Evolutionary conservation across 2,329 filamentous ascomycete species (phyloP).

Genomic region (Colletotrichum australisinense): DNA sequence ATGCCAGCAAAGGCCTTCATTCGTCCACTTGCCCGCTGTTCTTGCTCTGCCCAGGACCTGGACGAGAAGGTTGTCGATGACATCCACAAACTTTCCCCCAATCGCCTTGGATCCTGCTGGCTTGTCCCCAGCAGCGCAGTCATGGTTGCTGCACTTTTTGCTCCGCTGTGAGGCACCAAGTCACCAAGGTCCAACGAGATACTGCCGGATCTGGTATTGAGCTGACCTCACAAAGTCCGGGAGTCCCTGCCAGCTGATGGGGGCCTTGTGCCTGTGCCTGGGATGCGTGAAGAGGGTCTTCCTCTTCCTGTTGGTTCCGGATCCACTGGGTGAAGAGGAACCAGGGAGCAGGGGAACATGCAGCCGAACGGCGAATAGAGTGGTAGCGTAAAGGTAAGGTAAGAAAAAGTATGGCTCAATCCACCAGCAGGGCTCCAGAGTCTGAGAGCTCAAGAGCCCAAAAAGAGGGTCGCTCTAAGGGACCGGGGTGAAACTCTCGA

Average conservation of each 20-base stretch:
- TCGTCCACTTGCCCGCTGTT: not conserved
- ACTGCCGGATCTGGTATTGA: constrained; percentile 28
- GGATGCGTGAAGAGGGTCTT: not conserved
- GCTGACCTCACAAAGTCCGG: constrained; percentile 16
- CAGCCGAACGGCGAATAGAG: constrained; percentile 5
- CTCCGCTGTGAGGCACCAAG: constrained; percentile 7
- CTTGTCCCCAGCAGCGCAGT: constrained; percentile 1
- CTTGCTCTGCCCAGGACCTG: not conserved
- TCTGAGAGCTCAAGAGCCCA: not conserved
- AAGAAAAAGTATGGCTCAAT: constrained; percentile 13
- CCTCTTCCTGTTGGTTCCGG: constrained; percentile 12
- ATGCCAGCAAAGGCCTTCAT: not conserved
- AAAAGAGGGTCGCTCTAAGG: not conserved
- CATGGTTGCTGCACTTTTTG: not conserved
- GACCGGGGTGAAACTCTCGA: constrained; percentile 6
- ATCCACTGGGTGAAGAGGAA: constrained; percentile 19
- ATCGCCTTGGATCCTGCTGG: constrained; percentile 11
- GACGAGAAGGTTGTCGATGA: constrained; percentile 7
- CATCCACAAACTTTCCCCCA: constrained; percentile 18
- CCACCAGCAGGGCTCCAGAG: constrained; percentile 15
- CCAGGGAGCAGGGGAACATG: constrained; percentile 3
- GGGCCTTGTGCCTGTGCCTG: not conserved
- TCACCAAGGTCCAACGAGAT: constrained; percentile 14
- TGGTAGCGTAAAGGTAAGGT: not conserved
- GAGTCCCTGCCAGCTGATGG: constrained; percentile 10